phyloP scores from a whole-genome alignment of 257 asterid species.

The Osmanthus fragrans region DNA sequence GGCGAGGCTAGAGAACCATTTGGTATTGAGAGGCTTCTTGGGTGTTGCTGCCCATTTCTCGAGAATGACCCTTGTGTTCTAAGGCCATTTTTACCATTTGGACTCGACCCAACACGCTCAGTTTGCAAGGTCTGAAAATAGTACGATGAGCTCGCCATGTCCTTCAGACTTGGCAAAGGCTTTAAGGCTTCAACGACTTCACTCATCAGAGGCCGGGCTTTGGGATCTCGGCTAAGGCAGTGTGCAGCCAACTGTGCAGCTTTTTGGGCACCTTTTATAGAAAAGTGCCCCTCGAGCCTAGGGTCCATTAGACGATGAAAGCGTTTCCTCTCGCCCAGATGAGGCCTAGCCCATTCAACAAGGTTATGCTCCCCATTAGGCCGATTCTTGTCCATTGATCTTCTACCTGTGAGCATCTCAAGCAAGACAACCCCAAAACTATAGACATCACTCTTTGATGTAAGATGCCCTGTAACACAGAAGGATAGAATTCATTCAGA shows the following conservation, averaged over 20 bases:
- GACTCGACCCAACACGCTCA: constrained; percentile 43
- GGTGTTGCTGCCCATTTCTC: constrained; percentile 45
- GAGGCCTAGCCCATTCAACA: constrained; percentile 67
- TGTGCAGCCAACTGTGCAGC: constrained; percentile 59
- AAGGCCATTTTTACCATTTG: constrained; percentile 37
- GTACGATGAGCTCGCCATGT: constrained; percentile 72
- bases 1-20: constrained; percentile 49
- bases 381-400: constrained; percentile 71
- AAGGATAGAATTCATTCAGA: constrained; percentile 6
- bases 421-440: constrained; percentile 65
- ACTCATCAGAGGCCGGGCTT: constrained; percentile 57
- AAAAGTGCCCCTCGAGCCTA: constrained; percentile 64
- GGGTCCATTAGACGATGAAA: constrained; percentile 62
- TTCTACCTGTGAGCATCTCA: constrained; percentile 60
- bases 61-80: constrained; percentile 39
- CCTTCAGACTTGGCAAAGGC: constrained; percentile 63
- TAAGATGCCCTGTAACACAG: constrained; percentile 50
- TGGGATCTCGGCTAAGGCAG: constrained; percentile 59
- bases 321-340: constrained; percentile 49
- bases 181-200: constrained; percentile 61
- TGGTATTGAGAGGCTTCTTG: constrained; percentile 54
- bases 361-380: constrained; percentile 66
- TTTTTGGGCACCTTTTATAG: constrained; percentile 65
- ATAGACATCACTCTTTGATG: constrained; percentile 64
- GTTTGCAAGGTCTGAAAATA: constrained; percentile 58